These are phyloP conservation scores for Linnemannia schmuckeri DNA, from an alignment of 192 early-diverging fungal species.

Conservation along the genomic window DNA sequence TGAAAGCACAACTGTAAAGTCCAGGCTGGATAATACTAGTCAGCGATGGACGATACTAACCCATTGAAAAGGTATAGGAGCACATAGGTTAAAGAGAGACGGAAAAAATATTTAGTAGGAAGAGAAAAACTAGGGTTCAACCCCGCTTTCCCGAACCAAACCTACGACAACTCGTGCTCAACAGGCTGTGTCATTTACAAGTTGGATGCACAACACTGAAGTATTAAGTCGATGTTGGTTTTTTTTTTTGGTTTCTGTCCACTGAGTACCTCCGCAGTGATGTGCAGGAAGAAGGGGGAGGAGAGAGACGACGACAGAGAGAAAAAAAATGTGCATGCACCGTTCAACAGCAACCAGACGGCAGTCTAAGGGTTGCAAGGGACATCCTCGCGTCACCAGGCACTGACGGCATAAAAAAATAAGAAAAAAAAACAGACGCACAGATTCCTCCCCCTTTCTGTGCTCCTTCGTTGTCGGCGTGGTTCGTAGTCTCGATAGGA, in stretches of 20 bases:
- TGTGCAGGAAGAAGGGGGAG: not conserved
- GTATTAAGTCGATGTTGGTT: not conserved
- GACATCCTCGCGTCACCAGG: conserved; percentile 1
- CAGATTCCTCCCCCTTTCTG: not conserved
- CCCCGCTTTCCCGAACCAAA: conserved; percentile 2
- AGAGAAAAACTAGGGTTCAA: not conserved
- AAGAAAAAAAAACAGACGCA: not conserved
- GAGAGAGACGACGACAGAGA: not conserved
- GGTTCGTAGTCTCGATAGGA: not conserved
- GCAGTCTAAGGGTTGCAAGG: not conserved
- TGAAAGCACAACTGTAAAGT: too few relatives aligned
- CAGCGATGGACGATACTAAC: too few relatives aligned
- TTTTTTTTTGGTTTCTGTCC: too few relatives aligned
- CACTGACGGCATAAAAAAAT: not conserved
- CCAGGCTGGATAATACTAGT: too few relatives aligned
- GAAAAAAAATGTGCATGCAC: not conserved
- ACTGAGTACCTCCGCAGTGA: not conserved
- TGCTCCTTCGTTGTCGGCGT: not conserved
- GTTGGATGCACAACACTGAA: not conserved
- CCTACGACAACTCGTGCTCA: not conserved
- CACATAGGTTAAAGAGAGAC: not conserved
- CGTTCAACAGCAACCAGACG: not conserved
- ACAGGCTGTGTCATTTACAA: not conserved
- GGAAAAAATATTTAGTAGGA: not conserved
- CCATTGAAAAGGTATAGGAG: too few relatives aligned